Evolutionary conservation across 768 basidiomycete genomes (phyloP), one percentile per base, ranked within the genome.

Genomic region (Peribolospora baueri): DNA sequence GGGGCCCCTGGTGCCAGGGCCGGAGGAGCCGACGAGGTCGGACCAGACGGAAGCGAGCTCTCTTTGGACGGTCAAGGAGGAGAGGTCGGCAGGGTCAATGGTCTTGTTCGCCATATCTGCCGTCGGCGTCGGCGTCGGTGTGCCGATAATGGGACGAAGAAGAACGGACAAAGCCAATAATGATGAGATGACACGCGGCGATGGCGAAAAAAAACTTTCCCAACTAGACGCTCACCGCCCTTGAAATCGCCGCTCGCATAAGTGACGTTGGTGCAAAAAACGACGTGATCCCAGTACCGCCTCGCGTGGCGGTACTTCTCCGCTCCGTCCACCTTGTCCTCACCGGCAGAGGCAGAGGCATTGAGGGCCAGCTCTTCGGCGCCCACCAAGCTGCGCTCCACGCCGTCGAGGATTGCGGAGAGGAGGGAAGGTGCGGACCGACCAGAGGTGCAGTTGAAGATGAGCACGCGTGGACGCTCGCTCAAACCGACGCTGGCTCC

Each of bases 231-330:
- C 75, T 65, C 61, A 86, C 91, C 91, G 52, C 84, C 82, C 70
- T 95, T 97, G 65, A 78, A 95, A 41, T 74, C 72, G 0, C 93
- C 93, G 59, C 84, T 79, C 1, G 76, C 74, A 63, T 91, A 98
- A 0, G 93, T 98, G 41, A 93, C 82, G 66, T 97, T 98, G 50
- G 87, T 80, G 68, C 90, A 97, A 68, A 98, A 97, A 49, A 97
- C 76, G 56, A 90, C 83, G 51, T 79, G 75, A 63, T 85, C 76
- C 60, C 93, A 93, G 62, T 85, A 79, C 11, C 52, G 54, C n/a
- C 43, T 54, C 7, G 59, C 58, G 10, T 63, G 66, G 25, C 25
- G 25, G 25, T 25, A 48, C 51, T 55, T 52, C 8, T 59, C 63
- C 42, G 25, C 25, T 25, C 25, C 25, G 25, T 25, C 25, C 25